Conservation (phyloP, 148 eudicot species). For the Limonium bicolor region DNA sequence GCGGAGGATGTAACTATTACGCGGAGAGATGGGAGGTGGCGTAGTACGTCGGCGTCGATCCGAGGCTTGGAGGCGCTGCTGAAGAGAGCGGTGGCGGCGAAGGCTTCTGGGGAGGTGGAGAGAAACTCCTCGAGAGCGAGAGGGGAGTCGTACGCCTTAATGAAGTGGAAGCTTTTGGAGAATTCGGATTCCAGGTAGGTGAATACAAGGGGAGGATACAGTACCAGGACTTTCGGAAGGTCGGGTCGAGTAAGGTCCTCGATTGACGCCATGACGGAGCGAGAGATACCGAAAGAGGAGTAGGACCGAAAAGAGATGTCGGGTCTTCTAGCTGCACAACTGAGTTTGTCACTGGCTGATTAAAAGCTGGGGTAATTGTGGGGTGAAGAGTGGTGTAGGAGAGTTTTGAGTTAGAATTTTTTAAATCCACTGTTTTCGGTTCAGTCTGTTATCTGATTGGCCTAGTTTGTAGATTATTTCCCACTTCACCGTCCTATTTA, state of each 20-base stretch:
- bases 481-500: too few species aligned
- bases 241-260: not conserved
- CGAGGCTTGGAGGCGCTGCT: slow-evolving; percentile 3
- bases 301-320: not conserved
- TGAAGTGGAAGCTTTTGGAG: not conserved
- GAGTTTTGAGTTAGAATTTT: too few species aligned
- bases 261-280: not conserved
- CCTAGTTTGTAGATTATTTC: too few species aligned
- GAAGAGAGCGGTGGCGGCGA: slow-evolving; percentile 9
- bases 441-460: too few species aligned
- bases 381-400: too few species aligned
- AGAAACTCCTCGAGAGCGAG: not conserved
- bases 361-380: too few species aligned
- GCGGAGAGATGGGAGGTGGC: slow-evolving; percentile 34
- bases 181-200: not conserved
- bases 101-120: not conserved
- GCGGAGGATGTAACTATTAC: slow-evolving; percentile 43
- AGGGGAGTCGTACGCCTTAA: not conserved
- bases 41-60: slow-evolving; percentile 19
- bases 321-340: not conserved
- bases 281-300: not conserved
- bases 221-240: not conserved
- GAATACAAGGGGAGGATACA: not conserved
- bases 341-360: too few species aligned
- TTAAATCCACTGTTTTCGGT: too few species aligned